A percentile compares a stretch with the other conserved stretches of the same genome.
phyloP scores from a whole-genome alignment of 805 yeast genomes.

The Millerozyma miso region DNA sequence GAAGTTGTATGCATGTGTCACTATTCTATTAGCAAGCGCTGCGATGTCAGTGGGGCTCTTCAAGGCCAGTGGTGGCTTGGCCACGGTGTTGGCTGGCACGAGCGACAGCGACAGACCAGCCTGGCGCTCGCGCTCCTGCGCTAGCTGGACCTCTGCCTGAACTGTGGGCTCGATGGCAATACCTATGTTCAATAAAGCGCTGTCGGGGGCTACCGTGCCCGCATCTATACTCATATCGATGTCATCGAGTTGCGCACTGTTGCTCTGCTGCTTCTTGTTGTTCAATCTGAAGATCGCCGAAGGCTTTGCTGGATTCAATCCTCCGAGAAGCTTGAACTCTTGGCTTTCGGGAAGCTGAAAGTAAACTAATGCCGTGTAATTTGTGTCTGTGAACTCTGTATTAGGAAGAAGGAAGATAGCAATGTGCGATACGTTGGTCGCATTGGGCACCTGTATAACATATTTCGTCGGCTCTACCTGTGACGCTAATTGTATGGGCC shows the following conservation, averaged over 20 bases:
- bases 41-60: slow-evolving; percentile 35
- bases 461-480: slow-evolving; percentile 70
- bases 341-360: slow-evolving; percentile 70
- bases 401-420: slow-evolving; percentile 86
- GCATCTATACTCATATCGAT: slow-evolving; percentile 39
- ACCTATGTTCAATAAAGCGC: slow-evolving; percentile 52
- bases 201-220: slow-evolving; percentile 11
- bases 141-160: slow-evolving; percentile 59
- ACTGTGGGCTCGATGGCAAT: slow-evolving; percentile 82
- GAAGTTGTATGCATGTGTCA: slow-evolving; percentile 87
- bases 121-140: slow-evolving; percentile 32
- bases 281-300: slow-evolving; percentile 88
- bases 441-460: slow-evolving; percentile 58
- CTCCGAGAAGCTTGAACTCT: slow-evolving; percentile 65
- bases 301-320: slow-evolving; percentile 63
- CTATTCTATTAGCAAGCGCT: slow-evolving; percentile 77
- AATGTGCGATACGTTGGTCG: slow-evolving; percentile 67
- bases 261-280: slow-evolving; percentile 21
- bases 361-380: slow-evolving; percentile 78
- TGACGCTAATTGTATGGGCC: slow-evolving; percentile 53
- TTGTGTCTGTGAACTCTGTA: slow-evolving; percentile 56
- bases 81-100: slow-evolving; percentile 17
- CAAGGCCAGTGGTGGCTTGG: slow-evolving; percentile 14
- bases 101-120: slow-evolving; percentile 12
- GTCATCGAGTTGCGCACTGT: slow-evolving; percentile 27